Base-by-base conservation (phyloP, 768 basidiomycete species). In the Tulasnella sp. region DNA sequence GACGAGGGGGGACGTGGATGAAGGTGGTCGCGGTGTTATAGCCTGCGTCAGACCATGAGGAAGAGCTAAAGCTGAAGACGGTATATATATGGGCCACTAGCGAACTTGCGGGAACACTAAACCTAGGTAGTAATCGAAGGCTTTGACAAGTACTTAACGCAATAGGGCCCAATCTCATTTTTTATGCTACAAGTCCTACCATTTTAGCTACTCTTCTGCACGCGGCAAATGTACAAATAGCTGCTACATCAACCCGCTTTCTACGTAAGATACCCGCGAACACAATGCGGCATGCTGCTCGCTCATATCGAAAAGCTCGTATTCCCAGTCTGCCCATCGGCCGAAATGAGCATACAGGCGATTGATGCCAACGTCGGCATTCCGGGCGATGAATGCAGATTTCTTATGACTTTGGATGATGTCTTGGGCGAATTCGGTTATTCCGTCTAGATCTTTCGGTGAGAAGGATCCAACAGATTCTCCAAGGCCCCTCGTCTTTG, bases 341-440 rank as follows among this genome's bases (percentile, higher is more conserved):
- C 18, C 7, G 18, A 58, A 3, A 16, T 58, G 54, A 58, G 54
- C 54, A 16, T 58, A 58, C 18, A 58, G 18, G 20, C 54, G 54
- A 58, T 58, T 58, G 54, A 58, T 58, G 6, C 54, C 54, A n/a
- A 58, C n/a, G n/a, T 58, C 54, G 54, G 54, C 54, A 58, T n/a
- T n/a, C 20, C 54, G 54, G n/a, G 20, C 18, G 18, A 58, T 58
- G 18, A 58, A 58, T 58, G 18, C 54, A 58, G 54, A 58, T 4
- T 16, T 58, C n/a, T 58, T n/a, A 3, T 16, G 54, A 58, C 18
- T 16, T 58, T 58, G 3, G 20, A 20, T 58, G 18, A 58, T 58
- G 20, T 6, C 3, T 58, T 58, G 4, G 54, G n/a, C n/a, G 54
- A 18, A 58, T n/a, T 6, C 54, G 20, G 18, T 20, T 20, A 58